A percentile compares a stretch with the other conserved stretches of the same genome.
phyloP scores from a whole-genome alignment of 768 basidiomycete species.

The Kwoniella newhampshirensis region DNA sequence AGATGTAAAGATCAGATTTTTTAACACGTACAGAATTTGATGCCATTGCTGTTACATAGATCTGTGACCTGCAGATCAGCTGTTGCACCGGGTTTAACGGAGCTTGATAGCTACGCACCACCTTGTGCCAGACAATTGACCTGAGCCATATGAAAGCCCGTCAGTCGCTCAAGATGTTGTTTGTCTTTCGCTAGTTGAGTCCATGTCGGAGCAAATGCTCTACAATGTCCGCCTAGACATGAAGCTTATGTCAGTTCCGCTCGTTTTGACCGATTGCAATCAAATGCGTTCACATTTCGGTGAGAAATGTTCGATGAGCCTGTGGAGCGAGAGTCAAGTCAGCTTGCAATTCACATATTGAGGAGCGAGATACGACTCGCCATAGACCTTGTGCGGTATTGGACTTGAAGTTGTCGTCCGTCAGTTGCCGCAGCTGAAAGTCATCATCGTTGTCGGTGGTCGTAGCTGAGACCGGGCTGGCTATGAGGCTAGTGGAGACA shows the following conservation, averaged over 20 bases:
- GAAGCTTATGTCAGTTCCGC: not conserved
- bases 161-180: constrained; percentile 56
- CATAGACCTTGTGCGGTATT: constrained; percentile 49
- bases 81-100: not conserved
- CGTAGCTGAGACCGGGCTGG: constrained; percentile 1
- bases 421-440: constrained; percentile 45
- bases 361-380: constrained; percentile 30
- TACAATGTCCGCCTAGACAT: constrained; percentile 63
- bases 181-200: constrained; percentile 59
- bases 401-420: constrained; percentile 49
- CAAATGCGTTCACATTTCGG: constrained; percentile 63
- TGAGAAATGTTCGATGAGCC: constrained; percentile 84
- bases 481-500: constrained; percentile 12
- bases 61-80: constrained; percentile 58
- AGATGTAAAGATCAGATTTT: not conserved
- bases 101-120: constrained; percentile 58
- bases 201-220: constrained; percentile 79
- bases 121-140: constrained; percentile 76
- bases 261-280: not conserved
- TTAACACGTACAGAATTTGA: constrained; percentile 60
- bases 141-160: constrained; percentile 68
- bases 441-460: constrained; percentile 27
- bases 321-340: constrained; percentile 17
- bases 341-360: not conserved
- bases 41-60: constrained; percentile 68